These are phyloP conservation scores for Penicillium argentinense DNA, from an alignment of 495 filamentous ascomycete genomes.

Conservation along the genomic window DNA sequence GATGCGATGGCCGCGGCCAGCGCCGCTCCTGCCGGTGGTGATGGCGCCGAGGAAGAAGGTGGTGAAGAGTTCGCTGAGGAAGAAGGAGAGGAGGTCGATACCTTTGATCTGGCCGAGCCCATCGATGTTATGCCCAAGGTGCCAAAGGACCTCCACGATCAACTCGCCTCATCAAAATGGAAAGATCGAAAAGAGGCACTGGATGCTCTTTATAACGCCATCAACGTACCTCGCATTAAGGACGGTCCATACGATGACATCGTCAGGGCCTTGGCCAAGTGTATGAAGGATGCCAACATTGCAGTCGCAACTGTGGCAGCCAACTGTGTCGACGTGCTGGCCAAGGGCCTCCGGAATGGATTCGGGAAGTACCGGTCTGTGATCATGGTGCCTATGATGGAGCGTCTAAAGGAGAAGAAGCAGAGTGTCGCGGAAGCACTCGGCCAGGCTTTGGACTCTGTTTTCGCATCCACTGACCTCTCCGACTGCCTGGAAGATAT, in stretches of 20 bases:
- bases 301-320: slow-evolving; percentile 91
- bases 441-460: slow-evolving; percentile 78
- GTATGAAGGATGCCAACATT: slow-evolving; percentile 98
- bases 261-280: slow-evolving; percentile 78
- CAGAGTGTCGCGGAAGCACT: slow-evolving; percentile 83
- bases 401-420: slow-evolving; percentile 97
- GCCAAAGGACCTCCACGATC: slow-evolving; percentile 77
- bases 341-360: slow-evolving; percentile 76
- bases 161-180: slow-evolving; percentile 89
- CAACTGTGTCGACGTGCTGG: slow-evolving; percentile 90
- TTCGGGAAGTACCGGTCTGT: slow-evolving; percentile 79
- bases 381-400: slow-evolving; percentile 85
- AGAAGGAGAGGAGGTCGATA: slow-evolving; percentile 71
- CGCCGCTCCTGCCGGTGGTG: slow-evolving; percentile 55
- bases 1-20: slow-evolving; percentile 71
- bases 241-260: slow-evolving; percentile 87
- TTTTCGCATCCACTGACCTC: slow-evolving; percentile 76
- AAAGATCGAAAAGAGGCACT: slow-evolving; percentile 96
- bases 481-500: slow-evolving; percentile 88
- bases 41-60: slow-evolving; percentile 39
- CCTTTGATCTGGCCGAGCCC: slow-evolving; percentile 86
- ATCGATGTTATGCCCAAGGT: slow-evolving; percentile 86
- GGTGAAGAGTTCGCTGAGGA: slow-evolving; percentile 66
- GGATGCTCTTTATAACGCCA: slow-evolving; percentile 70
- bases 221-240: slow-evolving; percentile 90